phyloP scores from a whole-genome alignment of 225 moss, liverwort and hornwort species.

The Pleurozium schreberi region DNA sequence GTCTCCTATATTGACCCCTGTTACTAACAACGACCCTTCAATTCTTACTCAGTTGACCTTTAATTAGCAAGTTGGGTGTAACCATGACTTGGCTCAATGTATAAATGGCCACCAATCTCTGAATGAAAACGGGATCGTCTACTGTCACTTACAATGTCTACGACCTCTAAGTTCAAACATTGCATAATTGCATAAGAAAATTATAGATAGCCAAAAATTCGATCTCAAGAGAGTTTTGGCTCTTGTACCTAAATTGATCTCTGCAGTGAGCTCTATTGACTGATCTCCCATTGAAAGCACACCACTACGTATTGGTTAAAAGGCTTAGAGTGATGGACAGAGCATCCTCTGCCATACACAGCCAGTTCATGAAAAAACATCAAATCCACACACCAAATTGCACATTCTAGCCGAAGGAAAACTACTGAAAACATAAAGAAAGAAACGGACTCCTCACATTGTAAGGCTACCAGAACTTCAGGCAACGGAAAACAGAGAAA shows the following conservation, averaged over 20 bases:
- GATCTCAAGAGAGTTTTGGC: not conserved
- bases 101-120: not conserved
- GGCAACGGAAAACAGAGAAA: not conserved
- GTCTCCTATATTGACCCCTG: not conserved
- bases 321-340: not conserved
- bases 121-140: not conserved
- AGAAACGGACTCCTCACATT: not conserved
- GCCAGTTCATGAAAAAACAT: not conserved
- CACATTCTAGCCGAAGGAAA: not conserved
- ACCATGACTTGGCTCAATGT: not conserved
- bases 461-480: not conserved
- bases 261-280: not conserved
- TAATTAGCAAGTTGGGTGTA: not conserved
- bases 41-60: not conserved
- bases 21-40: not conserved
- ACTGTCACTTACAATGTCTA: not conserved
- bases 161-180: not conserved
- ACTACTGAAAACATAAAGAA: not conserved
- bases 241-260: not conserved
- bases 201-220: not conserved
- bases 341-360: not conserved
- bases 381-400: not conserved
- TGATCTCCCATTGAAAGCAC: not conserved
- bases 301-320: not conserved
- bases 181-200: not conserved